Evolutionary conservation across 441 rosid species (phyloP).

Genomic region (Capsella rubella): DNA sequence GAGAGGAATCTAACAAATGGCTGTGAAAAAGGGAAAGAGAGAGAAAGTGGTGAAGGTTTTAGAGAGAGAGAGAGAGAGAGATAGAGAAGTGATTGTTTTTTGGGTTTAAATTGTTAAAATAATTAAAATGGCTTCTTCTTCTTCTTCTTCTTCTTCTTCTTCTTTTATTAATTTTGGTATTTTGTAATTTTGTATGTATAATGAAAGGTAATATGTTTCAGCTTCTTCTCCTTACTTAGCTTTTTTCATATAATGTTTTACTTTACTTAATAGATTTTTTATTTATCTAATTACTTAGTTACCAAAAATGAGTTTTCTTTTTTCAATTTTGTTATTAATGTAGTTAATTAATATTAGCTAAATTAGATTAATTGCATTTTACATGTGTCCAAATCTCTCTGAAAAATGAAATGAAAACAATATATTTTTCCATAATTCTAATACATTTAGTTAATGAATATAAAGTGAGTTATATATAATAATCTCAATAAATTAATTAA

Average conservation of each 20-base stretch:
- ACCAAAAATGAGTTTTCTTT: not conserved
- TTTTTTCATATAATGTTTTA: conserved; percentile 37
- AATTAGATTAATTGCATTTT: not conserved
- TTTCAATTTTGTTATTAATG: not conserved
- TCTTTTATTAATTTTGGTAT: not conserved
- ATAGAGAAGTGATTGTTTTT: conserved; percentile 32
- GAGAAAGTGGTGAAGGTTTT: conserved; percentile 39
- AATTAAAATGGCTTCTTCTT: conserved; percentile 9
- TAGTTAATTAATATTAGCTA: conserved; percentile 5
- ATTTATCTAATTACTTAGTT: conserved; percentile 14
- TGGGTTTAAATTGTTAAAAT: not conserved
- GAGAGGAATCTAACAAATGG: conserved; percentile 54
- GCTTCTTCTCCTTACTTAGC: conserved; percentile 45
- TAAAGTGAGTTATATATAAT: not conserved
- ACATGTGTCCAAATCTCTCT: not conserved
- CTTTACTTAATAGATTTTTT: conserved; percentile 13
- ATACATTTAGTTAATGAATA: not conserved
- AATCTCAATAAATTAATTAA: conserved; percentile 10
- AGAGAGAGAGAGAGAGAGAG: conserved; percentile 27
- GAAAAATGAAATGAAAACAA: not conserved
- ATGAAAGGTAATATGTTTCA: conserved; percentile 60
- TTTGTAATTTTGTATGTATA: conserved; percentile 39
- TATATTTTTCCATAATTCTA: not conserved
- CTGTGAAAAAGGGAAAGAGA: conserved; percentile 53
- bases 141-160: too few relatives aligned